Percentiles rank a stretch among this genome's conserved stretches.
phyloP scores from a whole-genome alignment of 1,284 basidiomycete species.

The Cryptococcus sp. region DNA sequence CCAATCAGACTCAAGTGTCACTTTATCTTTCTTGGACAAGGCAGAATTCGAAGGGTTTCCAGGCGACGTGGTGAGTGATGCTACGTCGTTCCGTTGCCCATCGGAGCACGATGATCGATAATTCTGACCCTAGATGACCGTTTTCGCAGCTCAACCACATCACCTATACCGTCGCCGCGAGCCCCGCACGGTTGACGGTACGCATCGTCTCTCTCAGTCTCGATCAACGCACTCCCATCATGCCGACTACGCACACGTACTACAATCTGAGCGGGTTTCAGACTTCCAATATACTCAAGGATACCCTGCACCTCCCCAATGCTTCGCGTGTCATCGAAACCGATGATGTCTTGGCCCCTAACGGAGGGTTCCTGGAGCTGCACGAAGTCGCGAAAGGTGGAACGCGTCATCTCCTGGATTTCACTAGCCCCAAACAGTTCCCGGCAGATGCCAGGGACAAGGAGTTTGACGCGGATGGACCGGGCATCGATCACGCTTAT shows the following conservation, averaged over 20 bases:
- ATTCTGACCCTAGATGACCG: background rate
- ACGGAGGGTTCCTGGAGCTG: background rate
- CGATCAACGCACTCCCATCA: slow-evolving; percentile 5
- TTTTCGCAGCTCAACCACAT: background rate
- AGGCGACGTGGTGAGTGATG: slow-evolving; percentile 5
- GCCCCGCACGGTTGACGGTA: slow-evolving; percentile 4
- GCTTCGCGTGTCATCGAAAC: background rate
- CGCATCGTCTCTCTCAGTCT: slow-evolving; percentile 5
- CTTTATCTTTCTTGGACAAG: background rate
- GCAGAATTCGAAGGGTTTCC: slow-evolving; percentile 5
- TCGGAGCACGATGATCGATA: no score
- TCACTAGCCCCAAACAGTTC: slow-evolving; percentile 15
- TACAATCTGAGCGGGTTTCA: slow-evolving; percentile 7
- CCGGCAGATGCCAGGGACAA: slow-evolving; percentile 4
- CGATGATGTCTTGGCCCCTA: slow-evolving; percentile 1
- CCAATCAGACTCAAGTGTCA: slow-evolving; percentile 1
- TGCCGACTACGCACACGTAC: slow-evolving; percentile 9
- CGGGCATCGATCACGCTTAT: slow-evolving; percentile 3
- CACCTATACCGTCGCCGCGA: slow-evolving; percentile 5
- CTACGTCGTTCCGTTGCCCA: background rate
- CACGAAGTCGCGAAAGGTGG: background rate
- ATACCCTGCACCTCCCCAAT: slow-evolving; percentile 6
- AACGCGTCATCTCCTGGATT: slow-evolving; percentile 1
- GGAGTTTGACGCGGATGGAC: slow-evolving; percentile 12
- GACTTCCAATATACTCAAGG: background rate